Evolutionary conservation across 352 stramenopile genomes (phyloP), one percentile per base, ranked within the genome.

Genomic region (Pythium biforme): DNA sequence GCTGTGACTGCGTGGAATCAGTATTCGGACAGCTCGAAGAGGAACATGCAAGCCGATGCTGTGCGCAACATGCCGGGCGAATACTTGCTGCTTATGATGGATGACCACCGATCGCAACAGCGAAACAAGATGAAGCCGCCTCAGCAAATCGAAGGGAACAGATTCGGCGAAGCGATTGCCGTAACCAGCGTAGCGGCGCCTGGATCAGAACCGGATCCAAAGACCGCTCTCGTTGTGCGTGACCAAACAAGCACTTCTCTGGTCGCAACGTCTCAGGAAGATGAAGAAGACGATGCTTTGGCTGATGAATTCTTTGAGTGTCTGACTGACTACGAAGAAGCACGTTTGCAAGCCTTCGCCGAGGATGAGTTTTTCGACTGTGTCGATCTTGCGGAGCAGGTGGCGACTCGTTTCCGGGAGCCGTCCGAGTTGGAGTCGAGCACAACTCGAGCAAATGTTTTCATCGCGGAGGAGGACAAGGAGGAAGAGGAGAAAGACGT

Each of bases 341-440:
- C 73, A 4, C 54, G 60, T 3, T 62, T 89, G 45, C 74, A 95
- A 54, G 73, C 78, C 14, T 81, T 90, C 55, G 84, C 81, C 0
- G 86, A 95, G 69, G 86, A 95, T 27, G 79, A 93, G 39, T 95
- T 92, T 60, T 95, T 91, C 43, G 86, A 95, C 52, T 94, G 86
- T 54, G 51, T 93, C 8, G 79, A 90, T 49, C 61, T 92, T 12
- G 78, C 79, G 41, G 69, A 90, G 26, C 71, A 80, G 10, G 76
- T 94, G 2, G 65, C 77, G 7, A 43, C 51, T 22, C 70, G 81
- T 40, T 89, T 93, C 43, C 29, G 55, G 22, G 27, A 72, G 17
- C 8, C 33, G 23, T 19, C 33, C 9, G 26, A 41, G 20, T 45
- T 17, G 33, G 46, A 37, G 11, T 25, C 33, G 29, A 33, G 20